phyloP scores from a whole-genome alignment of 768 basidiomycete genomes.

The Neoboletus magnificus region DNA sequence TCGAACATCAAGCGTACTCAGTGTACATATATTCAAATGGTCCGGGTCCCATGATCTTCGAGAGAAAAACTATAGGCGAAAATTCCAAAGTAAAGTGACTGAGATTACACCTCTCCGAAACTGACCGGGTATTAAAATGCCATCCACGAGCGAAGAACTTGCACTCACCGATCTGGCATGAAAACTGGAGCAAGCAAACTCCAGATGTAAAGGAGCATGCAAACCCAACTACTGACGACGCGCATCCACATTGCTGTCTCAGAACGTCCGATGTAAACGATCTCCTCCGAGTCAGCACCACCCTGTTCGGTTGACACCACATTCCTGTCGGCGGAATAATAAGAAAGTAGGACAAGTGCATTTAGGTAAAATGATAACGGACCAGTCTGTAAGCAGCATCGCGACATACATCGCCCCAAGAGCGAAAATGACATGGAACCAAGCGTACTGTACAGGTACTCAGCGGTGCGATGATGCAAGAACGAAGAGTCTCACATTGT shows the following conservation, averaged over 20 bases:
- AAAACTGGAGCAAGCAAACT: conserved; percentile 84
- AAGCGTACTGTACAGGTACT: conserved; percentile 68
- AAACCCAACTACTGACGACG: conserved; percentile 93
- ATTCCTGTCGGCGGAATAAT: conserved; percentile 49
- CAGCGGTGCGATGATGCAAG: not conserved
- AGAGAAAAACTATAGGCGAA: conserved; percentile 2
- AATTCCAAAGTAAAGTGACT: not conserved
- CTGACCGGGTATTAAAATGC: conserved; percentile 12
- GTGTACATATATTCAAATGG: not conserved
- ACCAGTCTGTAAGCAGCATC: conserved; percentile 97
- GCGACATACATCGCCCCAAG: conserved; percentile 98
- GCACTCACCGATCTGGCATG: conserved; percentile 81
- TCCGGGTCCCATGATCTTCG: not conserved
- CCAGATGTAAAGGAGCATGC: conserved; percentile 82
- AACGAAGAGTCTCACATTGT: conserved; percentile 62
- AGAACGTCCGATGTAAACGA: conserved; percentile 91
- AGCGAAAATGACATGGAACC: conserved; percentile 98
- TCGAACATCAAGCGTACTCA: not conserved
- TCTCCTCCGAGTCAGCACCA: conserved; percentile 51
- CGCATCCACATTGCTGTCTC: conserved; percentile 99
- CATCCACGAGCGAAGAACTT: not conserved
- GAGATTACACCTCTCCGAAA: conserved; percentile 24
- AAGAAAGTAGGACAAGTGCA: not conserved
- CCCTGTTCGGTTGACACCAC: conserved; percentile 58
- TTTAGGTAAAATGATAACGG: conserved; percentile 30